Conservation (phyloP, 2,329 filamentous ascomycete genomes). For the Fusarium begoniae region DNA sequence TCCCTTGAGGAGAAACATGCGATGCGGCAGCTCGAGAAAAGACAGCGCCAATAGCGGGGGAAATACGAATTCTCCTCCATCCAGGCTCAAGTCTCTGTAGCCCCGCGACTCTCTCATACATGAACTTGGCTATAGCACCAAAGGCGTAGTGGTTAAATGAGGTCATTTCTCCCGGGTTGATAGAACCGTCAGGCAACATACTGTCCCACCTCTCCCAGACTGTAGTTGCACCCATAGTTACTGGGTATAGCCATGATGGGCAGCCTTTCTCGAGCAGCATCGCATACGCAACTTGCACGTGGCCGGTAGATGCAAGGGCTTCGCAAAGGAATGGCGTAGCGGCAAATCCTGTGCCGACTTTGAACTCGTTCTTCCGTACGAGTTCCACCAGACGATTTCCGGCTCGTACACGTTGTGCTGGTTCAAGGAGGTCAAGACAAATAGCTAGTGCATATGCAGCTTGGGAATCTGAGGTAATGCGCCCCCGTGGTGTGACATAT, state of each 20-base stretch:
- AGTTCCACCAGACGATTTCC: slow-evolving; percentile 2
- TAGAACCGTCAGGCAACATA: slow-evolving; percentile 52
- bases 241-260: slow-evolving; percentile 59
- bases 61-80: slow-evolving; percentile 17
- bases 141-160: slow-evolving; percentile 61
- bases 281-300: neutral
- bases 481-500: slow-evolving; percentile 14
- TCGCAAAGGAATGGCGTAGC: slow-evolving; percentile 43
- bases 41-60: neutral
- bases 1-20: slow-evolving; percentile 11
- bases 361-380: slow-evolving; percentile 17
- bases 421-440: slow-evolving; percentile 3
- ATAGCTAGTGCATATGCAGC: slow-evolving; percentile 21
- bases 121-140: slow-evolving; percentile 49
- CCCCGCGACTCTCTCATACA: slow-evolving; percentile 43
- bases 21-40: slow-evolving; percentile 6
- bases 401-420: neutral
- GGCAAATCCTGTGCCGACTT: slow-evolving; percentile 41
- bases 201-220: slow-evolving; percentile 63
- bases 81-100: slow-evolving; percentile 24
- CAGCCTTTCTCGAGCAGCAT: slow-evolving; percentile 56
- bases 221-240: slow-evolving; percentile 57
- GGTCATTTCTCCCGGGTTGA: slow-evolving; percentile 59
- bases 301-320: neutral
- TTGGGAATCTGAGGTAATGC: slow-evolving; percentile 14